Evolutionary conservation across 2,329 filamentous ascomycete genomes (phyloP).

Genomic region (Penicillium sp.): DNA sequence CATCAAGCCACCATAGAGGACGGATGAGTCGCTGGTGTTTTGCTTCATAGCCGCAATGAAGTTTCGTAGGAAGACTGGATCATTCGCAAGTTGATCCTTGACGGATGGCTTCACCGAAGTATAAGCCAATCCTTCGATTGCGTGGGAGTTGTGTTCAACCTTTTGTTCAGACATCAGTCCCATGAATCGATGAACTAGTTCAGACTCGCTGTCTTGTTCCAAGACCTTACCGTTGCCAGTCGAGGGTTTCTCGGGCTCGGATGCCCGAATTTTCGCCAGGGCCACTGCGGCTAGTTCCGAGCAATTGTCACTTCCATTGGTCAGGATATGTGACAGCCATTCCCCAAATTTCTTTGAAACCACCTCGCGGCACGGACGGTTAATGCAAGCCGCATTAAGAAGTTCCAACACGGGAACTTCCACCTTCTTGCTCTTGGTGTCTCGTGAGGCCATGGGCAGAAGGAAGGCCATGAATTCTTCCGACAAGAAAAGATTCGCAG

Average conservation of each 20-base stretch:
- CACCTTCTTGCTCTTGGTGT: conserved; percentile 79
- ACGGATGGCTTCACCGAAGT: conserved; percentile 80
- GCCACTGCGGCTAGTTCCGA: conserved; percentile 65
- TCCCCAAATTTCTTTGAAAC: conserved; percentile 80
- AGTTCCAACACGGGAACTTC: conserved; percentile 85
- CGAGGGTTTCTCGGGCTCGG: conserved; percentile 30
- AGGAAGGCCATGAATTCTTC: conserved; percentile 81
- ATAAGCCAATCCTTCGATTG: conserved; percentile 89
- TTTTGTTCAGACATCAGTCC: conserved; percentile 41
- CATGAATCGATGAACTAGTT: conserved; percentile 56
- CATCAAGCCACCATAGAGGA: conserved; percentile 81
- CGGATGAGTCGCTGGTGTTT: conserved; percentile 61
- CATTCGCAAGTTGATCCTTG: conserved; percentile 74
- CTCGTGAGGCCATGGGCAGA: conserved; percentile 71
- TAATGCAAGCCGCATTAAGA: conserved; percentile 87
- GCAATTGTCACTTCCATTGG: conserved; percentile 61
- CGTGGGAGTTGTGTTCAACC: conserved; percentile 63
- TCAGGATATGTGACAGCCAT: conserved; percentile 83
- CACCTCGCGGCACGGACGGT: conserved; percentile 74
- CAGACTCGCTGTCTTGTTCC: conserved; percentile 46
- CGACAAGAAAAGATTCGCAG: conserved; percentile 75
- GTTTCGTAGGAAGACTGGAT: conserved; percentile 65
- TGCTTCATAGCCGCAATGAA: conserved; percentile 54
- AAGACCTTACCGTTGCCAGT: conserved; percentile 31
- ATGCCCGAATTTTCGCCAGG: conserved; percentile 60